Evolutionary conservation across 2,329 filamentous ascomycete species (phyloP).

Genomic region (Phialophora expanda): DNA sequence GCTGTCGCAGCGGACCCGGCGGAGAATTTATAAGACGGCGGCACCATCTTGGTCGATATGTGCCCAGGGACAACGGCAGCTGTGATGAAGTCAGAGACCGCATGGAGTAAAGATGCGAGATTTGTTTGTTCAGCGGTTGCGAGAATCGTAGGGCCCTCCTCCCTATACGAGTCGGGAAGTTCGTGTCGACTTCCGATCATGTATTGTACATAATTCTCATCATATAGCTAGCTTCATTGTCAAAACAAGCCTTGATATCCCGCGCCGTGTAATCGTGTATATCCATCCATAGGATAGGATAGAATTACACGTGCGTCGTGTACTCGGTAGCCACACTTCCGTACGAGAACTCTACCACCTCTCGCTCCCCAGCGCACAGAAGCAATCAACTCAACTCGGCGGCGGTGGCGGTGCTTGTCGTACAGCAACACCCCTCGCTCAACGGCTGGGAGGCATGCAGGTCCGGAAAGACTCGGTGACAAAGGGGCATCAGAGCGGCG

Average conservation of each 20-base stretch:
- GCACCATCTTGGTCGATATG: conserved; percentile 6
- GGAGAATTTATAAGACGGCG: conserved; percentile 21
- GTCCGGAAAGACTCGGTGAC: background rate
- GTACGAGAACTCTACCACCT: background rate
- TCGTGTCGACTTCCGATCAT: background rate
- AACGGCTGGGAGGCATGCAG: background rate
- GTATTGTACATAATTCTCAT: background rate
- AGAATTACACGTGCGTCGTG: no score
- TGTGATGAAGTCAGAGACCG: background rate
- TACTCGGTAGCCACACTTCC: background rate
- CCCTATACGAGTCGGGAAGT: background rate
- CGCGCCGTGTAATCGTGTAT: no score
- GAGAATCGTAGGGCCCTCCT: background rate
- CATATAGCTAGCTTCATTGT: background rate
- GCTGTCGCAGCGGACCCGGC: conserved; percentile 54
- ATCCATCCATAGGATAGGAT: no score
- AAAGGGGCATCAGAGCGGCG: background rate
- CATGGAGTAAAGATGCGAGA: background rate
- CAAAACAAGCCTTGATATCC: background rate
- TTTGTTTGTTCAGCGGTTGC: background rate
- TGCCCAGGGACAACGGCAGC: background rate
- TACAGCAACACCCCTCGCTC: background rate
- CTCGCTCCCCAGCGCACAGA: background rate
- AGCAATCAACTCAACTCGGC: background rate
- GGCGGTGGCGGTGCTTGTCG: background rate